phyloP scores from a whole-genome alignment of 352 stramenopile species.

The Phytophthora multivora region DNA sequence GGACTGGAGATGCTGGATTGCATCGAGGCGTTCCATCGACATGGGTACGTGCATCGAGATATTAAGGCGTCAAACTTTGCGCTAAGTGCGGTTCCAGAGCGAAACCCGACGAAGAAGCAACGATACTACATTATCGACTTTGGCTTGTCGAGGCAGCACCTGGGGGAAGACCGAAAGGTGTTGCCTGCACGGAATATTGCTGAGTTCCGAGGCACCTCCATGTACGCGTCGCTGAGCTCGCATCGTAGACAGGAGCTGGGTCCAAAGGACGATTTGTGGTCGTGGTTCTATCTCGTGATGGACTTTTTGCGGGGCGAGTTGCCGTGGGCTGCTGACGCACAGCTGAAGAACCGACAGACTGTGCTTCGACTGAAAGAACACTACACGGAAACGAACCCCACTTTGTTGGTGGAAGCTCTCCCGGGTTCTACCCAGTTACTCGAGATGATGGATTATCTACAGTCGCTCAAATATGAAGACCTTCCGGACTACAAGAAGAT shows the following conservation, averaged over 20 bases:
- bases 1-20: slow-evolving; percentile 88
- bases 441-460: slow-evolving; percentile 79
- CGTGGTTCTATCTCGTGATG: slow-evolving; percentile 89
- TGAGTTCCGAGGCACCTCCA: slow-evolving; percentile 88
- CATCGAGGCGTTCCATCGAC: slow-evolving; percentile 85
- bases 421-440: slow-evolving; percentile 69
- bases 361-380: slow-evolving; percentile 85
- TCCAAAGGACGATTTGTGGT: slow-evolving; percentile 89
- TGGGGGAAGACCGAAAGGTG: slow-evolving; percentile 65
- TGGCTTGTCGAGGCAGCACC: slow-evolving; percentile 79
- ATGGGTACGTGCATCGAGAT: slow-evolving; percentile 89
- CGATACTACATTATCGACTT: slow-evolving; percentile 88
- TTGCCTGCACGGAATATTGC: slow-evolving; percentile 63
- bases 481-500: slow-evolving; percentile 66
- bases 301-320: slow-evolving; percentile 88
- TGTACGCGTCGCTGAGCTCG: slow-evolving; percentile 89
- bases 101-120: slow-evolving; percentile 52
- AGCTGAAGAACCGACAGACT: slow-evolving; percentile 84
- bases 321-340: slow-evolving; percentile 80
- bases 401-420: slow-evolving; percentile 74
- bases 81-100: slow-evolving; percentile 44
- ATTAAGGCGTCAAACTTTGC: slow-evolving; percentile 92
- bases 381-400: slow-evolving; percentile 77
- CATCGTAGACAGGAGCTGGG: slow-evolving; percentile 81
- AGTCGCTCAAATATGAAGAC: slow-evolving; percentile 76